These are phyloP conservation scores for Rhodotorula kratochvilovae DNA, from an alignment of 768 basidiomycete genomes.

Conservation along the genomic window DNA sequence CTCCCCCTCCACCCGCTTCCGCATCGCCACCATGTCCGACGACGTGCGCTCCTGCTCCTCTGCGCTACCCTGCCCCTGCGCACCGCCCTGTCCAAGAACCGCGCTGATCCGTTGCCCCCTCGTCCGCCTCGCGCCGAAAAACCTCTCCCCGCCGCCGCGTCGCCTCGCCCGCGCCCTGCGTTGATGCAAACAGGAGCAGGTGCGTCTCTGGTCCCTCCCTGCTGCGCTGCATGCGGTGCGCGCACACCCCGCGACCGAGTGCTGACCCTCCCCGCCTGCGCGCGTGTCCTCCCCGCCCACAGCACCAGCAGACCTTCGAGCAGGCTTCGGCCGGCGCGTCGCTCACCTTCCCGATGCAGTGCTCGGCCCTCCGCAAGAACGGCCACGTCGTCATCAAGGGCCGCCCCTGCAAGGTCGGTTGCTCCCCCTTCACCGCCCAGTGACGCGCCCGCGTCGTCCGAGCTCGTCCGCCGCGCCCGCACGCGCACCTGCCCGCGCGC, in stretches of 20 bases:
- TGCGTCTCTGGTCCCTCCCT: background rate
- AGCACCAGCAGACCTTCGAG: conserved; percentile 44
- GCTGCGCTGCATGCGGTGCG: background rate
- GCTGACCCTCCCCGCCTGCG: background rate
- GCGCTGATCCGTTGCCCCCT: background rate
- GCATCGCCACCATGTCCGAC: background rate
- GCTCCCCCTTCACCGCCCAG: background rate
- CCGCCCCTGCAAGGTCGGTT: conserved; percentile 77
- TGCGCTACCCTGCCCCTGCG: no score
- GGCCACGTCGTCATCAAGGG: conserved; percentile 87
- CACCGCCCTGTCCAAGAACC: background rate
- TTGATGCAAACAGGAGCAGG: conserved; percentile 5
- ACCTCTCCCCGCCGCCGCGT: background rate
- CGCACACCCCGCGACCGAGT: background rate
- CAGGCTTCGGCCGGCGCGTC: conserved; percentile 46
- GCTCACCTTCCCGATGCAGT: conserved; percentile 54
- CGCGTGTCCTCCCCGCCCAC: background rate
- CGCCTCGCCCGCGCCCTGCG: background rate
- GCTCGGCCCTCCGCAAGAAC: conserved; percentile 79
- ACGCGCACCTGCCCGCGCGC: no score
- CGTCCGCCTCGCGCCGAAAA: background rate
- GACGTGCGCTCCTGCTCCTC: background rate
- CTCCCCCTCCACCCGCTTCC: background rate
- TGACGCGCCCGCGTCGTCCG: background rate
- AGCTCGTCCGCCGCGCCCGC: background rate